Conservation (phyloP, 805 yeast species). For the Teunomyces panamensis region DNA sequence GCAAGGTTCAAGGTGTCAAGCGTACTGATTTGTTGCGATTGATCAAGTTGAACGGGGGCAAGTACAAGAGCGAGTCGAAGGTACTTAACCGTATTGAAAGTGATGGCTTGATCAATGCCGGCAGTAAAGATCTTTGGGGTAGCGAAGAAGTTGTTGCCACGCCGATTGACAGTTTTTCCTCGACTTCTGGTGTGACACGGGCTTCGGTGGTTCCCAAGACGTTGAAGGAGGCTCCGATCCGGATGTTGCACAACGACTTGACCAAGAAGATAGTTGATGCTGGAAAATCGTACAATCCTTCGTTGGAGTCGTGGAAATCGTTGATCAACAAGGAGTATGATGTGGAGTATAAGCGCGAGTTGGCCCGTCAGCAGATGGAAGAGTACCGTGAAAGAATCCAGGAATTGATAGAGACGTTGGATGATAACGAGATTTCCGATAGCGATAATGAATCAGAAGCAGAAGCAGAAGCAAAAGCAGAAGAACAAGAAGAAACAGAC, state of each 20-base stretch:
- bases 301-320: constrained; percentile 75
- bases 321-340: constrained; percentile 65
- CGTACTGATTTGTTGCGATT: constrained; percentile 61
- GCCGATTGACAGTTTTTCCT: constrained; percentile 14
- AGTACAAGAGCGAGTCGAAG: constrained; percentile 53
- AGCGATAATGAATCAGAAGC: constrained; percentile 36
- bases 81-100: constrained; percentile 52
- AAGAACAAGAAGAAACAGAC: constrained; percentile 22
- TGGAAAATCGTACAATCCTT: constrained; percentile 92
- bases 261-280: constrained; percentile 56
- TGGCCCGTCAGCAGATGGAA: constrained; percentile 56
- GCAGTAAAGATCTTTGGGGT: constrained; percentile 67
- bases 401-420: constrained; percentile 59
- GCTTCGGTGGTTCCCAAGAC: constrained; percentile 56
- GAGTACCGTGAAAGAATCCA: constrained; percentile 65
- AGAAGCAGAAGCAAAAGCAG: constrained; percentile 31
- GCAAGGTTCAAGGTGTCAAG: constrained; percentile 58
- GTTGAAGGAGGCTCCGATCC: constrained; percentile 49
- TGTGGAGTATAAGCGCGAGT: constrained; percentile 65
- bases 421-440: constrained; percentile 52
- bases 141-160: constrained; percentile 20
- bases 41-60: constrained; percentile 71
- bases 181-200: constrained; percentile 28
- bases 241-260: constrained; percentile 46
- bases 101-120: constrained; percentile 55